phyloP scores from a whole-genome alignment of 192 early-diverging fungal species.

The Phlyctochytrium bullatum region DNA sequence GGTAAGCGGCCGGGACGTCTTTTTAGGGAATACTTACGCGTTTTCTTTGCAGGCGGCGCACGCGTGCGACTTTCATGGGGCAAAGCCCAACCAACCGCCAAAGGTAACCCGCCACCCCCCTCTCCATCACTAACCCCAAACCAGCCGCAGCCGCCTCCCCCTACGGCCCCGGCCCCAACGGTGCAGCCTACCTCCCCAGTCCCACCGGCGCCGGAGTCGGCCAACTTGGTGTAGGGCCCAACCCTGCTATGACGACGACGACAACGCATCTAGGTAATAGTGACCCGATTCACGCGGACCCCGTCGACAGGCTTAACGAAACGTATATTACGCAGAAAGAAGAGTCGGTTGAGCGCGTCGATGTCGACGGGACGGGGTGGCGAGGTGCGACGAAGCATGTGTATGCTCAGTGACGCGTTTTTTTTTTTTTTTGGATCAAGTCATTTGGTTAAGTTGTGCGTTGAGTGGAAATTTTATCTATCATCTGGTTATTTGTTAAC shows the following conservation, averaged over 20 bases:
- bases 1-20: slow-evolving; percentile 36
- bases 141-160: too few species aligned
- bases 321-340: slow-evolving; percentile 28
- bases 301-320: slow-evolving; percentile 35
- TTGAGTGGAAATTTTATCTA: too few species aligned
- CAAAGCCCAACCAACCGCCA: slow-evolving; percentile 44
- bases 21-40: slow-evolving; percentile 1
- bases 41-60: slow-evolving; percentile 42
- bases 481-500: too few species aligned
- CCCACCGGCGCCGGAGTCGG: slow-evolving; percentile 1
- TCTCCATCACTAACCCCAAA: neutral
- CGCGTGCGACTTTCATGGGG: slow-evolving; percentile 74
- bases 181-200: too few species aligned
- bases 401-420: neutral
- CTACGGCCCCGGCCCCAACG: too few species aligned
- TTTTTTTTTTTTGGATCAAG: neutral
- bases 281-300: slow-evolving; percentile 30
- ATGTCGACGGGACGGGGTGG: slow-evolving; percentile 29
- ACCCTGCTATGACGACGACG: slow-evolving; percentile 4
- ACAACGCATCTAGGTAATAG: slow-evolving; percentile 14
- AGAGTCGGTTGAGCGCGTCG: slow-evolving; percentile 21
- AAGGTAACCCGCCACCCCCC: slow-evolving; percentile 12
- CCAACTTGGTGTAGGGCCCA: neutral
- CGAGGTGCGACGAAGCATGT: slow-evolving; percentile 5
- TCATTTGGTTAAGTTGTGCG: too few species aligned